Percentiles rank a stretch among this genome's conserved stretches.
Conservation (phyloP, 129 eudicot genomes). For the Flaveria robusta region DNA sequence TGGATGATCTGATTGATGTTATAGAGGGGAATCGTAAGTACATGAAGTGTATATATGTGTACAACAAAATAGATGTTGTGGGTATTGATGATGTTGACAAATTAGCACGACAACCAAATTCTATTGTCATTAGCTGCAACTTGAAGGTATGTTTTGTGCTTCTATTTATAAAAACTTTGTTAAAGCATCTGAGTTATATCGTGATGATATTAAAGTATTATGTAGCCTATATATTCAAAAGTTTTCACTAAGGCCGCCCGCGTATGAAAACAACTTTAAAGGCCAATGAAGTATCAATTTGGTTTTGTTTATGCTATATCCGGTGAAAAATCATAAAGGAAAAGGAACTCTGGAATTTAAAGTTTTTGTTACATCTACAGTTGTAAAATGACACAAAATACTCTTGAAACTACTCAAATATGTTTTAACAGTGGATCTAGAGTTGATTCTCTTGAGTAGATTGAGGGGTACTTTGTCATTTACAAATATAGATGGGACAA, state of each 20-base stretch:
- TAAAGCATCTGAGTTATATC: constrained; percentile 1
- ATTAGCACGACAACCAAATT: constrained; percentile 88
- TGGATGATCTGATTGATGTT: constrained; percentile 97
- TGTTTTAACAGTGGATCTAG: neutral
- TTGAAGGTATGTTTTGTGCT: constrained; percentile 54
- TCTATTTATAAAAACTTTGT: neutral
- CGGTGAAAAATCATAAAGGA: neutral
- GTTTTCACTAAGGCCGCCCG: neutral
- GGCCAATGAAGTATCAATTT: neutral
- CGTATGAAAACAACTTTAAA: too few relatives aligned
- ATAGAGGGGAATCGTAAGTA: constrained; percentile 99
- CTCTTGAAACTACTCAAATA: neutral
- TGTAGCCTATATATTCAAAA: neutral
- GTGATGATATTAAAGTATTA: neutral
- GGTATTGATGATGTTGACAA: constrained; percentile 99
- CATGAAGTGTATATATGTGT: constrained; percentile 94
- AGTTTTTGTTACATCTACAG: neutral
- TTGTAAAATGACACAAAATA: neutral
- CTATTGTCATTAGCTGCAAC: constrained; percentile 96
- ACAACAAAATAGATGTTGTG: constrained; percentile 98
- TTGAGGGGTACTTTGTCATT: neutral
- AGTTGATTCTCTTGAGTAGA: neutral
- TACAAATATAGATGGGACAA: neutral
- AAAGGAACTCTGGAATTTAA: neutral
- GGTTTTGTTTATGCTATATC: neutral